Percentiles rank a stretch among this genome's conserved stretches.
phyloP scores from a whole-genome alignment of 202 grass and related monocot species.

The Zizania palustris region DNA sequence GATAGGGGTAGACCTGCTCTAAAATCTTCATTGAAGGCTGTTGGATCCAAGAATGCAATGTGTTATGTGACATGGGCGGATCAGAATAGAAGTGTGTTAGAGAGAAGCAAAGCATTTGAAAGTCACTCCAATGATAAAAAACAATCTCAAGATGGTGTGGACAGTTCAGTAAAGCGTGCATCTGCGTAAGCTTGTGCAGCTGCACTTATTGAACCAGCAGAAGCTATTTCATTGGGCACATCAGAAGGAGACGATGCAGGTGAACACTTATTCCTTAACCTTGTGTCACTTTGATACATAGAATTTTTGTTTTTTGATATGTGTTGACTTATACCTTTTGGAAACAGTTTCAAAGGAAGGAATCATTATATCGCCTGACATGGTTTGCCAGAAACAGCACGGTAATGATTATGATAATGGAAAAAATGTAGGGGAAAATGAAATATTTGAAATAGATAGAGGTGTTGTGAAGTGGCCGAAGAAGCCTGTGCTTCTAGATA shows the following conservation, averaged over 20 bases:
- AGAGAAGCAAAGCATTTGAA: conserved; percentile 42
- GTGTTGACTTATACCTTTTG: conserved; percentile 31
- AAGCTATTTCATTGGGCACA: conserved; percentile 67
- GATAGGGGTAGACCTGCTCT: conserved; percentile 41
- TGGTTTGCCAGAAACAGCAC: conserved; percentile 35
- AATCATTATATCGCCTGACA: conserved; percentile 73
- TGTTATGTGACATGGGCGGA: conserved; percentile 80
- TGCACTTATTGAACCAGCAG: conserved; percentile 68
- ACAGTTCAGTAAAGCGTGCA: conserved; percentile 58
- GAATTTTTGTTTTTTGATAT: conserved; percentile 9
- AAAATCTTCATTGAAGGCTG: conserved; percentile 77
- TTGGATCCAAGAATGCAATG: conserved; percentile 52
- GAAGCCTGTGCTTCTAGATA: conserved; percentile 77
- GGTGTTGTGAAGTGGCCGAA: conserved; percentile 76
- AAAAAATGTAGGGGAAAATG: conserved; percentile 38
- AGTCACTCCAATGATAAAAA: conserved; percentile 41
- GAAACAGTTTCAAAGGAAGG: conserved; percentile 71
- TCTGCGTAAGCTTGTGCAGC: conserved; percentile 85
- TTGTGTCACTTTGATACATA: conserved; percentile 11
- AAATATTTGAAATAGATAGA: conserved; percentile 56
- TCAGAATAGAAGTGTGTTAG: conserved; percentile 39
- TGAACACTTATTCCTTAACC: conserved; percentile 36
- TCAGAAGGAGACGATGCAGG: conserved; percentile 75
- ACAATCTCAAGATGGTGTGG: conserved; percentile 40
- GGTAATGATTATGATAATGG: conserved; percentile 24